Evolutionary conservation across 331 rosid species (phyloP), one percentile per base, ranked within the genome.

Genomic region (Malus hybrid): DNA sequence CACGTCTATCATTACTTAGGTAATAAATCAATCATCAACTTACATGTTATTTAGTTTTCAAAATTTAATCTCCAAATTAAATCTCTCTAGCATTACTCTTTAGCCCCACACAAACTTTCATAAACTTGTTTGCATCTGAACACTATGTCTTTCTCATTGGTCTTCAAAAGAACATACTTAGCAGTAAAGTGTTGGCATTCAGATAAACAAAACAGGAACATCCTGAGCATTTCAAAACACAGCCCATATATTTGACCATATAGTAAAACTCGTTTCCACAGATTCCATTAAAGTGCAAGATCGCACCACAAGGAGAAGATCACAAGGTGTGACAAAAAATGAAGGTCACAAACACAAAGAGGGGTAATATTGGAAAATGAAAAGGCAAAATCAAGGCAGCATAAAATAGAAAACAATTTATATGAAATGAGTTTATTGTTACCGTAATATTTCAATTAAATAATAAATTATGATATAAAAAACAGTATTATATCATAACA

Each of bases 171-270:
- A 39, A 39, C 46, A 39, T 3, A 39, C 4, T 39, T 48, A 46
- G 74, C 42, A 55, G 75, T 71, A 56, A 54, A 71, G 34, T 33
- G 9, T 55, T 7, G 33, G 54, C 66, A n/a, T 52, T 56, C 34
- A 29, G 34, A 72, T 34, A 12, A 72, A 54, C 22, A 72, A 34
- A 56, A 3, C 42, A 64, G 11, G 28, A 13, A 32, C 22, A 62
- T 7, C 2, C 10, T 42, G 14, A 42, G 48, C 48, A 42, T 42
- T 42, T 42, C 48, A 10, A 42, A 42, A 42, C 48, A 42, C 48
- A 60, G 69, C 68, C 76, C 57, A 59, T 36, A 34, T 72, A 36
- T 60, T 72, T 72, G 68, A 72, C 68, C 68, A 60, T 20, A 60
- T 22, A 24, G 5, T 65, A 59, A 60, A 31, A 22, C 76, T 13